A percentile compares a stretch with the other conserved stretches of the same genome.
Conservation (phyloP, 2,329 filamentous ascomycete species). For the Zalaria sp. region DNA sequence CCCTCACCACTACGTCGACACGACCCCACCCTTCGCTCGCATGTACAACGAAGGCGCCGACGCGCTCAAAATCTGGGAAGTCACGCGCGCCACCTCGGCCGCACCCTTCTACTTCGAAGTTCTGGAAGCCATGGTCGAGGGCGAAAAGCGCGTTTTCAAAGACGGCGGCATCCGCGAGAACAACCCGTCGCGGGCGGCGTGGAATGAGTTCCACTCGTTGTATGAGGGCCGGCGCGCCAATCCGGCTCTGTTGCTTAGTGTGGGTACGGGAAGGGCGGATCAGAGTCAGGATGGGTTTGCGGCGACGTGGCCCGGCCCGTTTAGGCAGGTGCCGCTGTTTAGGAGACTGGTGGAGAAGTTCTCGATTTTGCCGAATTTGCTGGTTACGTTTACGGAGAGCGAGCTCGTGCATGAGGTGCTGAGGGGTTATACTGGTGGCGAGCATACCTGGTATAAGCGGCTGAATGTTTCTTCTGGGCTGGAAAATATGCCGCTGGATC, state of each 20-base stretch:
- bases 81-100: slow-evolving; percentile 37
- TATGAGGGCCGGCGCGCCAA: slow-evolving; percentile 21
- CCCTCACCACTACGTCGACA: slow-evolving; percentile 28
- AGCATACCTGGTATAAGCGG: slow-evolving; percentile 37
- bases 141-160: slow-evolving; percentile 28
- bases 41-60: slow-evolving; percentile 34
- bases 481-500: slow-evolving; percentile 30
- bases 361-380: slow-evolving; percentile 33
- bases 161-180: slow-evolving; percentile 37
- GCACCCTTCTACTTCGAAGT: slow-evolving; percentile 39
- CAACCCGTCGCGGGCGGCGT: slow-evolving; percentile 33
- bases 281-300: slow-evolving; percentile 31
- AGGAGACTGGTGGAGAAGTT: slow-evolving; percentile 33
- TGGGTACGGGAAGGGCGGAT: slow-evolving; percentile 33
- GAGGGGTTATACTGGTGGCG: slow-evolving; percentile 30
- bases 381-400: slow-evolving; percentile 39
- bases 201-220: slow-evolving; percentile 31
- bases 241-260: slow-evolving; percentile 30
- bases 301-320: slow-evolving; percentile 29
- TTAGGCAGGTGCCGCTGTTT: slow-evolving; percentile 25
- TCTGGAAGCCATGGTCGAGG: slow-evolving; percentile 29
- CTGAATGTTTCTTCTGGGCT: slow-evolving; percentile 32
- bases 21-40: slow-evolving; percentile 28
- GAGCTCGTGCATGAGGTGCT: slow-evolving; percentile 33
- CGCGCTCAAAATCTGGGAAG: slow-evolving; percentile 35